phyloP scores from a whole-genome alignment of 2,329 filamentous ascomycete species.

The Epichloe uncinata region DNA sequence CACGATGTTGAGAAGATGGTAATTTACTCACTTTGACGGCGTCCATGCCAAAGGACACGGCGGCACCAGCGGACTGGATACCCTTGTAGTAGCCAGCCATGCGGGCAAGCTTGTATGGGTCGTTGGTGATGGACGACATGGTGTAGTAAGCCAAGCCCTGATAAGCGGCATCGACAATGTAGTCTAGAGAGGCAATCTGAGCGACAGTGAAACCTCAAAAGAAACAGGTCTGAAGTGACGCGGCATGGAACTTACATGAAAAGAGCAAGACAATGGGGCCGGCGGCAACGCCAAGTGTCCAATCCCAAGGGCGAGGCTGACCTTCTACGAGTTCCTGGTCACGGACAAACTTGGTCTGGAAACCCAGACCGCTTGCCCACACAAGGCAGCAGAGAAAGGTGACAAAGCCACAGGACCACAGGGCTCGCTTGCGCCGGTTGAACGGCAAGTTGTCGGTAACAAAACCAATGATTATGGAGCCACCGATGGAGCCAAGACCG shows the following conservation, averaged over 20 bases:
- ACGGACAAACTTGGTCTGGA: slow-evolving; percentile 39
- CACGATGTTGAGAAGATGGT: no score
- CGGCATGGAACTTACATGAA: slow-evolving; percentile 7
- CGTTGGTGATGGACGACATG: slow-evolving; percentile 66
- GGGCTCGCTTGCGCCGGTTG: no score
- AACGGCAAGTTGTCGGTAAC: no score
- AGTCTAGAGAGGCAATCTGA: slow-evolving; percentile 6
- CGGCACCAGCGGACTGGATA: no score
- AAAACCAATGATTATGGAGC: no score
- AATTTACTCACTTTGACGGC: no score
- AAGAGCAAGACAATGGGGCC: slow-evolving; percentile 15
- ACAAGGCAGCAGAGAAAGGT: no score
- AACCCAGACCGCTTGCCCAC: slow-evolving; percentile 58
- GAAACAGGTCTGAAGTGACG: no score
- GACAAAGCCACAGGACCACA: no score
- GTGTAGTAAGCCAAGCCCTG: slow-evolving; percentile 54
- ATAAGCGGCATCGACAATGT: slow-evolving; percentile 14
- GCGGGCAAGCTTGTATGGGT: slow-evolving; percentile 58
- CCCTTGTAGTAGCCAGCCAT: slow-evolving; percentile 73
- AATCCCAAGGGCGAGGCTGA: slow-evolving; percentile 13
- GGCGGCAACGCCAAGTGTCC: slow-evolving; percentile 11
- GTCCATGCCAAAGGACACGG: no score
- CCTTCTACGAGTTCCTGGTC: slow-evolving; percentile 8
- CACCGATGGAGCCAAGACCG: no score
- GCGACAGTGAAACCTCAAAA: no score